Conservation (phyloP, 805 yeast genomes). For the Danielozyma ontarioensis region DNA sequence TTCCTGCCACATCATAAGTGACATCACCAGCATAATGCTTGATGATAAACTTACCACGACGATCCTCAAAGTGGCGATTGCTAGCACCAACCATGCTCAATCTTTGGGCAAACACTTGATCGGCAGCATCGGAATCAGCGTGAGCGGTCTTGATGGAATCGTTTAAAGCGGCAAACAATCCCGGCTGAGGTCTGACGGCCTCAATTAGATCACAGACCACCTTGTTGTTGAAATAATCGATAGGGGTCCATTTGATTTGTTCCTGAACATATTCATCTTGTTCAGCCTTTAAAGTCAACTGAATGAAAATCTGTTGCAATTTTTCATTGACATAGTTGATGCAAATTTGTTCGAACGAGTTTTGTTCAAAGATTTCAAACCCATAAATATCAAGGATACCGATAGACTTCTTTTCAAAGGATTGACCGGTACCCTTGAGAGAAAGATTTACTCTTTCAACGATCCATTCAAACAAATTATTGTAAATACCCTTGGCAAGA, state of each 20-base stretch:
- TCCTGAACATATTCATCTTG: conserved; percentile 97
- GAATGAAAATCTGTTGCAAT: conserved; percentile 93
- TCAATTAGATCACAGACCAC: conserved; percentile 96
- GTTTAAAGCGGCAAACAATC: conserved; percentile 91
- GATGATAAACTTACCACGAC: conserved; percentile 81
- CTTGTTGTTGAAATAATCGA: conserved; percentile 91
- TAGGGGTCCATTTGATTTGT: conserved; percentile 95
- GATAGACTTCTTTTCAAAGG: conserved; percentile 53
- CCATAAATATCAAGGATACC: conserved; percentile 96
- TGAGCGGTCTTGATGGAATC: conserved; percentile 98
- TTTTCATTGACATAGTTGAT: conserved; percentile 95
- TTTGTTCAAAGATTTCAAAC: conserved; percentile 91
- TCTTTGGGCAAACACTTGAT: conserved; percentile 91
- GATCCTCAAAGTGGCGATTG: conserved; percentile 84
- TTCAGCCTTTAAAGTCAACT: conserved; percentile 91
- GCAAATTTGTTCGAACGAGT: conserved; percentile 92
- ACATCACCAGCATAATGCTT: conserved; percentile 99
- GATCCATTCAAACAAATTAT: conserved; percentile 93
- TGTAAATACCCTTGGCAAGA: conserved; percentile 88
- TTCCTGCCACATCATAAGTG: conserved; percentile 77
- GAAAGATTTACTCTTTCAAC: conserved; percentile 86
- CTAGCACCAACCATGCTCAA: conserved; percentile 70
- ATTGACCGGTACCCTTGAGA: conserved; percentile 39
- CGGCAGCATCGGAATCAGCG: conserved; percentile 95
- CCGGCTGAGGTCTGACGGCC: conserved; percentile 84